Percentiles rank a stretch among this genome's conserved stretches.
Conservation (phyloP, 129 eudicot genomes). For the Cynara cardunculus region DNA sequence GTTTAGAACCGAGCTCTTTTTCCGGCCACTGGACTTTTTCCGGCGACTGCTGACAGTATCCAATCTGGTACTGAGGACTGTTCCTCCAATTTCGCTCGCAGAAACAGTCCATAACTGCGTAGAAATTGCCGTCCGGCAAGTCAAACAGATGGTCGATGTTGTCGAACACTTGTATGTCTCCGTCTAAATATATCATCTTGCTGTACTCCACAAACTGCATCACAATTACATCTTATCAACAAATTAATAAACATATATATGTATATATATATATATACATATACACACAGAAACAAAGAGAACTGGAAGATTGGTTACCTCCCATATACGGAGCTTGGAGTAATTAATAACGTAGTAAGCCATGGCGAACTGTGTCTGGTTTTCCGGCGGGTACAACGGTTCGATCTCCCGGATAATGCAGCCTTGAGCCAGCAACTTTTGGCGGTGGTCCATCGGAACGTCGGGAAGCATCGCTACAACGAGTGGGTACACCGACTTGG, state of each 20-base stretch:
- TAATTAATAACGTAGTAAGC: slow-evolving; percentile 71
- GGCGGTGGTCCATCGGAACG: slow-evolving; percentile 78
- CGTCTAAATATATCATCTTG: slow-evolving; percentile 85
- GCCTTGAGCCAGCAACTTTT: slow-evolving; percentile 53
- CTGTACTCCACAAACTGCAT: slow-evolving; percentile 85
- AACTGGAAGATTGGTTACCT: slow-evolving; percentile 31
- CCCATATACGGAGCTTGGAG: slow-evolving; percentile 95
- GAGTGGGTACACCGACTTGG: slow-evolving; percentile 54
- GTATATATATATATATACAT: background rate
- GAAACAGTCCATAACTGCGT: slow-evolving; percentile 80
- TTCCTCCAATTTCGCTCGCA: slow-evolving; percentile 65
- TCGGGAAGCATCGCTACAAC: slow-evolving; percentile 77
- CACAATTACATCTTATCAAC: background rate
- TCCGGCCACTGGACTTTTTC: slow-evolving; percentile 63
- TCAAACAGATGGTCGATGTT: slow-evolving; percentile 87
- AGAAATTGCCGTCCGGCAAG: slow-evolving; percentile 56
- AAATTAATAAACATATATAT: background rate
- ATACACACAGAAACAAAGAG: no score
- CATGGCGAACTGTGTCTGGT: slow-evolving; percentile 60
- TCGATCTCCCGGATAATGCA: slow-evolving; percentile 62
- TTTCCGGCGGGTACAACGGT: slow-evolving; percentile 53
- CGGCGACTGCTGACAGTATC: slow-evolving; percentile 62
- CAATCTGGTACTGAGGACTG: slow-evolving; percentile 65
- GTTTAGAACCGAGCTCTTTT: slow-evolving; percentile 49
- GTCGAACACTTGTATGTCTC: slow-evolving; percentile 82